Conservation (phyloP, 768 basidiomycete genomes). For the Russula sp. region DNA sequence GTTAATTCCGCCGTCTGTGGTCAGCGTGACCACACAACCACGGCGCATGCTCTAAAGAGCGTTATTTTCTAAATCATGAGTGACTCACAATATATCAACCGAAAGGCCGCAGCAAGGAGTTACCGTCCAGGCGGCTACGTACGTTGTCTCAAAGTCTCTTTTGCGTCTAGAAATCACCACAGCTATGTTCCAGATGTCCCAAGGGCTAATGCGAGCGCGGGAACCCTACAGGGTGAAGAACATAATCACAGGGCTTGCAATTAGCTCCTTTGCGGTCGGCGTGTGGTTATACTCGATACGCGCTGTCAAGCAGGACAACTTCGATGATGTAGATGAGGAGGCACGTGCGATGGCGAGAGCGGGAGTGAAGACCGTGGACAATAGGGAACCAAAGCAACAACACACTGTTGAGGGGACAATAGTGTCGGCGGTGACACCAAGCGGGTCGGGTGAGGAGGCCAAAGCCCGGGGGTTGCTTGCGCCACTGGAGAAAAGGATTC, state of each 20-base stretch:
- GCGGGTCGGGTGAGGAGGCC: neutral
- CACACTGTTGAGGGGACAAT: too few species aligned
- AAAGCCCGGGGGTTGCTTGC: neutral
- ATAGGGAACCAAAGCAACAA: neutral
- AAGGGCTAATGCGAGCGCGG: constrained; percentile 81
- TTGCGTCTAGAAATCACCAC: neutral
- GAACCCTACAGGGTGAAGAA: constrained; percentile 78
- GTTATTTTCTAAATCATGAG: neutral
- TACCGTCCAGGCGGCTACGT: constrained; percentile 53
- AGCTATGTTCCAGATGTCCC: constrained; percentile 46
- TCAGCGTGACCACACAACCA: too few species aligned
- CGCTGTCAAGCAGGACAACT: constrained; percentile 31
- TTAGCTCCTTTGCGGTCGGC: constrained; percentile 69
- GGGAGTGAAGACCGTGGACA: constrained; percentile 11
- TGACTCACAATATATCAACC: constrained; percentile 37
- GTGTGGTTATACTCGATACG: constrained; percentile 92
- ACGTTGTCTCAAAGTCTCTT: constrained; percentile 22
- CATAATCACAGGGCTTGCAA: constrained; percentile 63
- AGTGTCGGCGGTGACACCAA: neutral
- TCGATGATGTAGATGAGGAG: constrained; percentile 47
- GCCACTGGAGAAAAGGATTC: neutral
- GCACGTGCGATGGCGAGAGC: constrained; percentile 33
- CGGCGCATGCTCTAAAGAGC: neutral
- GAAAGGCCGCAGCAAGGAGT: constrained; percentile 38
- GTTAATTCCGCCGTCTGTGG: neutral